Evolutionary conservation across 2,329 filamentous ascomycete genomes (phyloP).

Genomic region (Calonectria pauciramosa): DNA sequence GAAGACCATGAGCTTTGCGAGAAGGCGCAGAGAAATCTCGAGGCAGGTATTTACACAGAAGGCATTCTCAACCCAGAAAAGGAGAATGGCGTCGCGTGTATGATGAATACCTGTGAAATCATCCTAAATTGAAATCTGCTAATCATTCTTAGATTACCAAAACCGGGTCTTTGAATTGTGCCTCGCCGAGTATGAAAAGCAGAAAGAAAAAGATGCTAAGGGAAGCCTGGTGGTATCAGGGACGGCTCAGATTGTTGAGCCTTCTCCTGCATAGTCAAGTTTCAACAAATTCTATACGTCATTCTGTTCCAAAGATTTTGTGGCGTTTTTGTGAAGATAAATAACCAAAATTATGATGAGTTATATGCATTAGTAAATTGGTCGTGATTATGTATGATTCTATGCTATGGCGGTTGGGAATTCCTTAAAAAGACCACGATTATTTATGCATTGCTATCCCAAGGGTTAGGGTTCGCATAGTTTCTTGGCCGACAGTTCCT

Average conservation of each 20-base stretch:
- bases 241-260: not conserved
- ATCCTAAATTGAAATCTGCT: not conserved
- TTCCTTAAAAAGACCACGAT: too few relatives aligned
- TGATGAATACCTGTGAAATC: not conserved
- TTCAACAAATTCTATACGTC: not conserved
- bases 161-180: conserved; percentile 32
- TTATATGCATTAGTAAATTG: not conserved
- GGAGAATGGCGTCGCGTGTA: conserved; percentile 63
- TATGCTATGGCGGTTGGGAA: not conserved
- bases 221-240: not conserved
- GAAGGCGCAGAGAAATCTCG: conserved; percentile 66
- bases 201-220: not conserved
- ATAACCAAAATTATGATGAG: not conserved
- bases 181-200: conserved; percentile 21
- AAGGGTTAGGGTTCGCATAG: too few relatives aligned
- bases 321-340: not conserved
- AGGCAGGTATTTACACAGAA: conserved; percentile 66
- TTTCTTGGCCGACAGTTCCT: too few relatives aligned
- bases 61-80: conserved; percentile 69
- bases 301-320: not conserved
- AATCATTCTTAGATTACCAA: conserved; percentile 31
- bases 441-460: too few relatives aligned
- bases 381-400: not conserved
- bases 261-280: not conserved
- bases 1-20: conserved; percentile 71